phyloP scores from a whole-genome alignment of 2,329 filamentous ascomycete species.

The Aplosporella prunicola region DNA sequence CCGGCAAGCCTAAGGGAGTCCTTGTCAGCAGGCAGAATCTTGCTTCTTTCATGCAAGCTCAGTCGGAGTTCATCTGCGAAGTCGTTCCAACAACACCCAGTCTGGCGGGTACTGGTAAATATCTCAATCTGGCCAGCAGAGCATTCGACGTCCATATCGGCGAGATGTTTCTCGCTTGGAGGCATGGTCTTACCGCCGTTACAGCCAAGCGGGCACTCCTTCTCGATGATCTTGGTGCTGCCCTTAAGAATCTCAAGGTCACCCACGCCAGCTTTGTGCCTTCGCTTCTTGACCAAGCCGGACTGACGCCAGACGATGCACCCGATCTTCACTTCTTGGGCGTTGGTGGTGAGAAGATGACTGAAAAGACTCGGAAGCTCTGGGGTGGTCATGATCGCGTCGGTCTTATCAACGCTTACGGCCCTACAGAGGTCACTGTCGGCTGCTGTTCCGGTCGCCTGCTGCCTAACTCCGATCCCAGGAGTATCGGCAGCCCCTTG shows the following conservation, averaged over 20 bases:
- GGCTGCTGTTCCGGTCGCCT: slow-evolving; percentile 16
- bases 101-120: slow-evolving; percentile 19
- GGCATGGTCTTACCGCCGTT: slow-evolving; percentile 6
- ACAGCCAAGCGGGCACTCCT: slow-evolving; percentile 6
- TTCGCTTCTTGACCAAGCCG: slow-evolving; percentile 11
- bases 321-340: slow-evolving; percentile 22
- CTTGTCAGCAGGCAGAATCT: slow-evolving; percentile 10
- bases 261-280: slow-evolving; percentile 22
- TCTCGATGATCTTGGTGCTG: slow-evolving; percentile 5
- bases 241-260: slow-evolving; percentile 18
- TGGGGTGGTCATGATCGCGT: slow-evolving; percentile 18
- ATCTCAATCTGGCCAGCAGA: slow-evolving; percentile 25
- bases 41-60: slow-evolving; percentile 20
- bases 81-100: slow-evolving; percentile 14
- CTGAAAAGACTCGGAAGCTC: slow-evolving; percentile 23
- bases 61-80: slow-evolving; percentile 19
- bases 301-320: slow-evolving; percentile 14
- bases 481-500: slow-evolving; percentile 15
- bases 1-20: slow-evolving; percentile 96
- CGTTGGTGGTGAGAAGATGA: slow-evolving; percentile 29
- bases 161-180: slow-evolving; percentile 10
- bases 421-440: slow-evolving; percentile 25
- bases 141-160: slow-evolving; percentile 21
- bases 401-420: slow-evolving; percentile 17
- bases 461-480: slow-evolving; percentile 12